These are phyloP conservation scores for Trichoderma sp. DNA, from an alignment of 2,329 filamentous ascomycete genomes.

Conservation along the genomic window DNA sequence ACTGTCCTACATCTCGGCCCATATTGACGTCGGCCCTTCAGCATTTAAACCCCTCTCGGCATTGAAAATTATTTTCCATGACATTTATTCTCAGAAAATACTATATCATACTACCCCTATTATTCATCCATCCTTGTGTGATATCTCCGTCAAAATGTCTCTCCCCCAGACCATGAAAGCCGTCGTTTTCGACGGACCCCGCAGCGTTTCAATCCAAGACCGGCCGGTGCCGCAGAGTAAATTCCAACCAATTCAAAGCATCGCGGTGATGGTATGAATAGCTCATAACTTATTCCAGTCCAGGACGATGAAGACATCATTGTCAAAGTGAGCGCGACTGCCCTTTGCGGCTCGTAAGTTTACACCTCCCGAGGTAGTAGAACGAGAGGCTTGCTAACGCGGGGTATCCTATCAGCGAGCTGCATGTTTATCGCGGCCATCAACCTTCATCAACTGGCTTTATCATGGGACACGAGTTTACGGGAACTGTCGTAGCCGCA, in stretches of 20 bases:
- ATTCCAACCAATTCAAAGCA: background rate
- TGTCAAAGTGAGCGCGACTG: constrained; percentile 78
- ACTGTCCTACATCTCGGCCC: background rate
- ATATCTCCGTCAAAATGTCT: constrained; percentile 28
- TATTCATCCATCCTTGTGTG: background rate
- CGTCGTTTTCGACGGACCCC: constrained; percentile 79
- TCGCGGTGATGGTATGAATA: constrained; percentile 17
- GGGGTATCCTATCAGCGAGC: constrained; percentile 45
- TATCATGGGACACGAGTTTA: constrained; percentile 83
- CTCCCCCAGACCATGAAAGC: constrained; percentile 69
- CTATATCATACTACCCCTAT: background rate
- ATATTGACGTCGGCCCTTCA: constrained; percentile 1
- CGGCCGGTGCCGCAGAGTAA: constrained; percentile 67
- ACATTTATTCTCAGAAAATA: background rate
- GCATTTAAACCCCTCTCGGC: background rate
- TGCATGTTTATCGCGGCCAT: constrained; percentile 83
- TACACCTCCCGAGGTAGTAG: background rate
- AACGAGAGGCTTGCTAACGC: background rate
- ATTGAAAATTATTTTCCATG: background rate
- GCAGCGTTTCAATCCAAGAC: constrained; percentile 72
- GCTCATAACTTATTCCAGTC: constrained; percentile 41
- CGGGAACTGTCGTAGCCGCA: constrained; percentile 66
- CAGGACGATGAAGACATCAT: constrained; percentile 71
- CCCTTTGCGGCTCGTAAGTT: constrained; percentile 80
- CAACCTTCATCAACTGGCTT: constrained; percentile 64